Evolutionary conservation across 345 rosid species (phyloP).

Genomic region (Gossypium longicalyx): DNA sequence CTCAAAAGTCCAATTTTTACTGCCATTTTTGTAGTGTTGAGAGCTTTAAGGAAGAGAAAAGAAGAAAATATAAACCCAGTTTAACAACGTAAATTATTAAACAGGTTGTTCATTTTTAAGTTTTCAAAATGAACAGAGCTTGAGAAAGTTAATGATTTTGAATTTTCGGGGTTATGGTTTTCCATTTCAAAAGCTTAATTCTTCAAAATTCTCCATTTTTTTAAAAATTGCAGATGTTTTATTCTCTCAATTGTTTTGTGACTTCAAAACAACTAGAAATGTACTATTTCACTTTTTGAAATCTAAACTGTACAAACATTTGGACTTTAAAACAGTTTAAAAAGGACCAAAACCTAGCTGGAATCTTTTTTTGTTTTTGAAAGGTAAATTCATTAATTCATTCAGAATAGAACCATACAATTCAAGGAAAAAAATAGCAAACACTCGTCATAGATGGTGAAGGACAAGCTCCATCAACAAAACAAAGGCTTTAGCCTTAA

Average conservation of each 20-base stretch:
- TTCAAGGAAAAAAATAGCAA: no score
- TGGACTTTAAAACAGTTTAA: not conserved
- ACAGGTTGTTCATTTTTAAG: not conserved
- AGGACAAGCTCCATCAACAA: no score
- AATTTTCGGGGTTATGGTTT: not conserved
- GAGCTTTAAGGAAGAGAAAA: no score
- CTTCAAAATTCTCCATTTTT: not conserved
- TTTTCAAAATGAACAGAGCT: not conserved
- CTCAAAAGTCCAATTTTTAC: no score
- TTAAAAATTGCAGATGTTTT: no score
- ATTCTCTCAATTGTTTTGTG: no score
- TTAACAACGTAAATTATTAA: not conserved
- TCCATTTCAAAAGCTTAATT: not conserved
- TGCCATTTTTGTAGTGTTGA: not conserved
- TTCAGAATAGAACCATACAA: no score
- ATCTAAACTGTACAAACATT: slow-evolving; percentile 19
- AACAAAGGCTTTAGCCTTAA: no score
- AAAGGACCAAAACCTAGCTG: not conserved
- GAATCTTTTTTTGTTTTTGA: no score
- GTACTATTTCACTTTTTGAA: not conserved
- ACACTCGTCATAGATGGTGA: no score
- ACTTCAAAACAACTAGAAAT: not conserved
- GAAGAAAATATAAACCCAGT: not conserved
- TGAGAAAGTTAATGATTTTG: not conserved
- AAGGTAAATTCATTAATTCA: no score